A percentile compares a stretch with the other conserved stretches of the same genome.
Conservation (phyloP, 352 stramenopile species). For the Phytophthora boehmeriae region DNA sequence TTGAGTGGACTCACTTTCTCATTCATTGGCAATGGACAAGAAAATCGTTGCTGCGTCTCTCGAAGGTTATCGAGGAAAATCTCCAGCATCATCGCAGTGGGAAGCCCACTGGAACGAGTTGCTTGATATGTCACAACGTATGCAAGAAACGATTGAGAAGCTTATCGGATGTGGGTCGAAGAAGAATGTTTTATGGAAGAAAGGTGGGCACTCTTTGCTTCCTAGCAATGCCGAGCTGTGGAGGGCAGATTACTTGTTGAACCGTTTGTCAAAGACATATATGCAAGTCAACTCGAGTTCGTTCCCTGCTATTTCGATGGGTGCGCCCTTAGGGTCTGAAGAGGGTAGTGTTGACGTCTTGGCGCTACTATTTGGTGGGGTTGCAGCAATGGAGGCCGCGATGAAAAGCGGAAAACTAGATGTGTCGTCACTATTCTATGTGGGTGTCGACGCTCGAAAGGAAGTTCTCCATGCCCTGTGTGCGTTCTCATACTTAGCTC, state of each 20-base stretch:
- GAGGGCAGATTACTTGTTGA: constrained; percentile 73
- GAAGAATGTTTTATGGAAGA: constrained; percentile 94
- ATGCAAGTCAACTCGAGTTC: constrained; percentile 52
- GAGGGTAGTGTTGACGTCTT: constrained; percentile 71
- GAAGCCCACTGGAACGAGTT: constrained; percentile 47
- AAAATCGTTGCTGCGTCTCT: constrained; percentile 58
- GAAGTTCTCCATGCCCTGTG: constrained; percentile 81
- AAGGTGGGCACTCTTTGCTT: constrained; percentile 85
- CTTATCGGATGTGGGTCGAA: constrained; percentile 65
- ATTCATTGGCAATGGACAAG: constrained; percentile 84
- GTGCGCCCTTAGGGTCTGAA: constrained; percentile 8
- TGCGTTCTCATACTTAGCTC: constrained; percentile 81
- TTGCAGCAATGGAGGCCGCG: constrained; percentile 74
- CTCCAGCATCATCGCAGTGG: constrained; percentile 16
- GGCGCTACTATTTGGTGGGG: constrained; percentile 74
- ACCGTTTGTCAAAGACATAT: constrained; percentile 65
- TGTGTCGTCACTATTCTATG: constrained; percentile 79
- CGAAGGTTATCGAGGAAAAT: constrained; percentile 24
- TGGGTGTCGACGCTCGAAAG: constrained; percentile 62
- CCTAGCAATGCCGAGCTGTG: constrained; percentile 65
- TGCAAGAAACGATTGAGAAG: constrained; percentile 73
- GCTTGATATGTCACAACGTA: constrained; percentile 72
- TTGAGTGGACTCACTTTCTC: constrained; percentile 85
- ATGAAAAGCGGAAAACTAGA: constrained; percentile 82
- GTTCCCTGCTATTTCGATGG: constrained; percentile 30